These are phyloP conservation scores for Entonaema liquescens DNA, from an alignment of 495 filamentous ascomycete genomes.

Conservation along the genomic window DNA sequence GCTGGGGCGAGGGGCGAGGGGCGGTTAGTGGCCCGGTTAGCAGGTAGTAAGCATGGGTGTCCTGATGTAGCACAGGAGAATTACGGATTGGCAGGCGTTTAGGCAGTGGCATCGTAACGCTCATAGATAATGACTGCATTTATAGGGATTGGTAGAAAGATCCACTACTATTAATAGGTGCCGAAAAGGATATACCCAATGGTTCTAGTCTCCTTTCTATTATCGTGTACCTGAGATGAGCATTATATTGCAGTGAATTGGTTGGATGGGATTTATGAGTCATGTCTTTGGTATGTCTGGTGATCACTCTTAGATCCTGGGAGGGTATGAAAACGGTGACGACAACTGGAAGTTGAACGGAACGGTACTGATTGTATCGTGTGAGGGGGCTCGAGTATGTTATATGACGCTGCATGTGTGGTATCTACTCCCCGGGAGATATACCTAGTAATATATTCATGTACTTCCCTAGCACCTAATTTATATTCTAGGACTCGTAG, in stretches of 20 bases:
- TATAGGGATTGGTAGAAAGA: slow-evolving; percentile 15
- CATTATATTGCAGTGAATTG: background rate
- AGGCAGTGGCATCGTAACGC: slow-evolving; percentile 3
- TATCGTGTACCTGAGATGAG: background rate
- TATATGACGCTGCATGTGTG: no score
- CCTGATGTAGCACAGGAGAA: slow-evolving; percentile 1
- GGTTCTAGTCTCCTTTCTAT: background rate
- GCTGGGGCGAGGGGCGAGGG: background rate
- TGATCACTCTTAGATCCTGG: no score
- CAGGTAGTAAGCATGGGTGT: slow-evolving; percentile 1
- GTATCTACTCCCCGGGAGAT: no score
- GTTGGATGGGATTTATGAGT: no score
- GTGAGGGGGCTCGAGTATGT: no score
- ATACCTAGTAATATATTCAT: no score
- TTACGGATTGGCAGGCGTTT: slow-evolving; percentile 21
- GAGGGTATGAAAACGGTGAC: no score
- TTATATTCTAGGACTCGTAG: no score
- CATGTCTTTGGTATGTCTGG: no score
- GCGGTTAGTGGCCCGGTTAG: slow-evolving; percentile 4
- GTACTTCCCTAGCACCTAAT: no score
- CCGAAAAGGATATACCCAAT: slow-evolving; percentile 24
- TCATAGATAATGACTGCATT: slow-evolving; percentile 37
- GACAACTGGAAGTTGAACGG: no score
- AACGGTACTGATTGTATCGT: no score
- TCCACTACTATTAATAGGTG: slow-evolving; percentile 17